Evolutionary conservation across 768 basidiomycete species (phyloP), one percentile per base, ranked within the genome.

Genomic region (Filobasidium floriforme): DNA sequence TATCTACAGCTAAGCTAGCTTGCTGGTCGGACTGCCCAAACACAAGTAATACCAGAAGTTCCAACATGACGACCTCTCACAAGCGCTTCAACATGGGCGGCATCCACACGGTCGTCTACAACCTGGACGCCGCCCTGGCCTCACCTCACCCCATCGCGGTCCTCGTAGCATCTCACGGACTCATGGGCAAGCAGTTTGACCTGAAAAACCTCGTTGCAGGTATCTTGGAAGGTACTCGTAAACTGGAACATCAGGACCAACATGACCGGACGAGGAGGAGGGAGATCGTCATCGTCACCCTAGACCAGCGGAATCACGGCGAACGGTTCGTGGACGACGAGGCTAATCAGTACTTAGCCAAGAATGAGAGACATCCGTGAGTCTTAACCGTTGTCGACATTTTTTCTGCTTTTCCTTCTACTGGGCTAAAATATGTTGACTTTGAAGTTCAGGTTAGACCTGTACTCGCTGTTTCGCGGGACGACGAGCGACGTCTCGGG

Each of bases 401-500:
- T n/a, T n/a, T n/a, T n/a, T n/a, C n/a, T n/a, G n/a, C n/a, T n/a
- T n/a, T n/a, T n/a, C n/a, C n/a, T n/a, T n/a, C n/a, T n/a, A n/a
- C n/a, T n/a, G n/a, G n/a, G n/a, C n/a, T n/a, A n/a, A n/a, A n/a
- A n/a, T n/a, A n/a, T n/a, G n/a, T n/a, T n/a, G n/a, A n/a, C n/a
- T n/a, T n/a, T n/a, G n/a, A n/a, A n/a, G n/a, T n/a, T n/a, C n/a
- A 77, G 75, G 11, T 68, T 81, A 41, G 84, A 85, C 72, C 83
- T 85, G 83, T 82, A 82, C 55, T 76, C 82, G 6, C 80, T 64
- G 19, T 49, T 57, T 41, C 49, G 51, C 37, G 68, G 65, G 6
- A 60, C 65, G 1, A 44, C 64, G 1, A 80, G 82, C 43, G 92
- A 93, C 72, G 83, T 92, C 7, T 87, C 88, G 0, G 86, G 88